A percentile compares a stretch with the other conserved stretches of the same genome.
Conservation (phyloP, 2,329 filamentous ascomycete species). For the Colletotrichum lentis region DNA sequence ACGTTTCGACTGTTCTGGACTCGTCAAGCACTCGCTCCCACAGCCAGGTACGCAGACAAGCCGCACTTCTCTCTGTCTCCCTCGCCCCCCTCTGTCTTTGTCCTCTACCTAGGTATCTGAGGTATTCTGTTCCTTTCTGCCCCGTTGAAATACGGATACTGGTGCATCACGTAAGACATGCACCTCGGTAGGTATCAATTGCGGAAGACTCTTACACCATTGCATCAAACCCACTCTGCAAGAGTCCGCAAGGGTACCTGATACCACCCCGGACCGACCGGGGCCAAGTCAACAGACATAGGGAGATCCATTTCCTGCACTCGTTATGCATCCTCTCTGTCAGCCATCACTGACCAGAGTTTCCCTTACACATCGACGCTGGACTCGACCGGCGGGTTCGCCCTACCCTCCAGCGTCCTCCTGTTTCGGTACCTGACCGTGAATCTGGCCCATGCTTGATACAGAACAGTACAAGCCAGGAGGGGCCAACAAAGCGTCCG, state of each 20-base stretch:
- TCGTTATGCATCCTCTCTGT: not conserved
- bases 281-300: not conserved
- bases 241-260: not conserved
- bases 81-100: not conserved
- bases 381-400: not conserved
- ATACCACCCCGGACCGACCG: not conserved
- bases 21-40: conserved; percentile 24
- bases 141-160: not conserved
- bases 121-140: not conserved
- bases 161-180: conserved; percentile 6
- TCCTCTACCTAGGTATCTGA: no score
- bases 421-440: conserved; percentile 27
- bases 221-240: not conserved
- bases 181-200: not conserved
- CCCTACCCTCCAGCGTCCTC: not conserved
- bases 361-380: not conserved
- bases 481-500: conserved; percentile 22
- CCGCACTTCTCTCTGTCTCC: conserved; percentile 2
- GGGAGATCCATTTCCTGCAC: not conserved
- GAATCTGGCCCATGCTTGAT: conserved; percentile 6
- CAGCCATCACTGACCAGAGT: conserved; percentile 6
- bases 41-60: conserved; percentile 10
- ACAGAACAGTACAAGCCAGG: not conserved
- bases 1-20: conserved; percentile 7
- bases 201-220: not conserved